Evolutionary conservation across 2,329 filamentous ascomycete species (phyloP).

Genomic region (Fusarium nanum): DNA sequence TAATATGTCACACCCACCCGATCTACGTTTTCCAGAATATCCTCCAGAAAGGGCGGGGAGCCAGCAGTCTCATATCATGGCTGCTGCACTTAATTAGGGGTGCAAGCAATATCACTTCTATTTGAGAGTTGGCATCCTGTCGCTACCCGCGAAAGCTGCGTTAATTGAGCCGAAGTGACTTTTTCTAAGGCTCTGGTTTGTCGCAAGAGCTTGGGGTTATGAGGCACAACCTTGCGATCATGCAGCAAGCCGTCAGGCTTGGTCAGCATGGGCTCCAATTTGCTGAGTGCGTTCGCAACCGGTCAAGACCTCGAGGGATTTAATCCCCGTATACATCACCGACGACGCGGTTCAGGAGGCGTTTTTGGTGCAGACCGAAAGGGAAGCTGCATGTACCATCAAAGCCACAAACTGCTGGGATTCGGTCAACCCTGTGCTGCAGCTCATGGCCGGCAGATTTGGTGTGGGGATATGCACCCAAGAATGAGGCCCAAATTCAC

Average conservation of each 20-base stretch:
- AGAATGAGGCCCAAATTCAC: constrained; percentile 34
- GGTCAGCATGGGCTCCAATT: constrained; percentile 32
- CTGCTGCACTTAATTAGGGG: constrained; percentile 30
- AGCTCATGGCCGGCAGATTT: constrained; percentile 11
- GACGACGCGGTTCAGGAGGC: constrained; percentile 37
- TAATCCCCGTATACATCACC: constrained; percentile 29
- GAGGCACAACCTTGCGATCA: constrained; percentile 39
- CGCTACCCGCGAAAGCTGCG: constrained; percentile 26
- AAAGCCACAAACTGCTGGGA: constrained; percentile 29
- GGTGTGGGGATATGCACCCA: constrained; percentile 17
- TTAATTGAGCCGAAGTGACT: constrained; percentile 27
- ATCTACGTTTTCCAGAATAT: constrained; percentile 21
- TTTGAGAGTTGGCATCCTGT: constrained; percentile 17
- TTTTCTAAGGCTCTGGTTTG: constrained; percentile 7
- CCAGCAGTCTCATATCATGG: constrained; percentile 14
- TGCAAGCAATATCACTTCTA: constrained; percentile 26
- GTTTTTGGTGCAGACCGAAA: constrained; percentile 37
- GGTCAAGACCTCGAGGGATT: constrained; percentile 37
- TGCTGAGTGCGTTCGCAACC: constrained; percentile 31
- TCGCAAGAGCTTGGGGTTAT: constrained; percentile 9
- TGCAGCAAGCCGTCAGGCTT: constrained; percentile 36
- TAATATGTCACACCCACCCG: constrained; percentile 13
- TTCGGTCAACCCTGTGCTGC: constrained; percentile 25
- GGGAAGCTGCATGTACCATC: constrained; percentile 34
- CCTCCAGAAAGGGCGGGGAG: not conserved